Evolutionary conservation across 2,329 filamentous ascomycete genomes (phyloP), one percentile per base, ranked within the genome.

Genomic region (Periconia digitata): DNA sequence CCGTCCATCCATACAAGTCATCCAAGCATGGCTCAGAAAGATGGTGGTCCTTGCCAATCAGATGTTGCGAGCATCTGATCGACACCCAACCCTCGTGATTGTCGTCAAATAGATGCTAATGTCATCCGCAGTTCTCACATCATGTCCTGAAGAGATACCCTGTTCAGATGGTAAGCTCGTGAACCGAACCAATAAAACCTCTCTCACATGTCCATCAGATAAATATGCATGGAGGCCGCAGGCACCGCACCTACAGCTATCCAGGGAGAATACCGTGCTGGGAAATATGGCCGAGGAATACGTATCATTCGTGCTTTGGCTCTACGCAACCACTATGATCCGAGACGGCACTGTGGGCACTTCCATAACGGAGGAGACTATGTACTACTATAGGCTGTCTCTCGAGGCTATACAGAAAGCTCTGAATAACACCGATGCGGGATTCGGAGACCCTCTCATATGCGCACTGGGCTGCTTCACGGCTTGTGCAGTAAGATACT

Each of bases 131-230:
- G 58, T 62, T 35, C 45, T 59, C 5, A 59, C 51, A 18, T 48
- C 50, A 2, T 63, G 55, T 42, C 59, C 59, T 2, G 60, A 60
- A 21, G 49, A 57, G 16, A 48, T 61, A 7, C 55, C 59, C 12
- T 57, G 54, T 42, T 56, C 46, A 10, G 56, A 57, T 21, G 54
- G 51, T 51, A 54, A 12, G 48, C 43, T 29, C 17, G 18, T 27
- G 27, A 15, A 22, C 24, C 40, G 13, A 38, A 18, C 15, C 37
- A 23, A 8, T 16, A 18, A 4, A n/a, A 17, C 6, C 18, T 29
- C 18, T 35, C 27, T 21, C 36, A 35, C 15, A 15, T n/a, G 5
- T 20, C 23, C 12, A 44, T 36, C 17, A 56, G 55, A 63, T 44
- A 56, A 57, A 40, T 61, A 57, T 44, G 56, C 55, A 23, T 51